phyloP scores from a whole-genome alignment of 2,329 filamentous ascomycete species.

The Ceratocystis diversiconidia region DNA sequence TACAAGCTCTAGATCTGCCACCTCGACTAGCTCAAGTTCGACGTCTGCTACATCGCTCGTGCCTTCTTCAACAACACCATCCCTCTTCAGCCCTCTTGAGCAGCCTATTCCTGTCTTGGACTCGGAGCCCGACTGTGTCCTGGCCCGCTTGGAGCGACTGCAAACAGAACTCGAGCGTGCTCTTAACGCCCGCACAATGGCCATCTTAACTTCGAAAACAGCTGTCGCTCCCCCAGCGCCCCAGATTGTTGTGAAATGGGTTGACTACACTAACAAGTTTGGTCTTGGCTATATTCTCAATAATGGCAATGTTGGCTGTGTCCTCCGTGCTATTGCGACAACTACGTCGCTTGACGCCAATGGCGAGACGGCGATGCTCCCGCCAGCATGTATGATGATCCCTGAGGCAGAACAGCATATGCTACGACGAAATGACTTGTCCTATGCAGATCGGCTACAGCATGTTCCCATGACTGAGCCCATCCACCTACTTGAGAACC shows the following conservation, averaged over 20 bases:
- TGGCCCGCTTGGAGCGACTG: conserved; percentile 41
- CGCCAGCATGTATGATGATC: conserved; percentile 58
- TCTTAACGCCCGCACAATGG: conserved; percentile 48
- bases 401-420: conserved; percentile 58
- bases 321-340: conserved; percentile 37
- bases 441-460: conserved; percentile 44
- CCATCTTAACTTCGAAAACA: conserved; percentile 42
- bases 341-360: conserved; percentile 28
- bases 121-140: conserved; percentile 43
- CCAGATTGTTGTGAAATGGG: conserved; percentile 63
- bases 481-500: conserved; percentile 63
- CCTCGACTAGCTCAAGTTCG: not conserved
- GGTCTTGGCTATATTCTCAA: conserved; percentile 73
- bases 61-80: conserved; percentile 27
- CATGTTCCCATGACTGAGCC: conserved; percentile 47
- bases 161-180: conserved; percentile 48
- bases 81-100: conserved; percentile 43
- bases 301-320: conserved; percentile 65
- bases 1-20: conserved; percentile 9
- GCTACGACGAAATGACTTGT: conserved; percentile 41
- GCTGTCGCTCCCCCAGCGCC: conserved; percentile 42
- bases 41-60: conserved; percentile 1
- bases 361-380: conserved; percentile 39
- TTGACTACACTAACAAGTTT: conserved; percentile 79
- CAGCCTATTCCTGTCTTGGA: conserved; percentile 35